Base-by-base conservation (phyloP, 2,329 filamentous ascomycete genomes). In the Endoconidiophora laricicola region DNA sequence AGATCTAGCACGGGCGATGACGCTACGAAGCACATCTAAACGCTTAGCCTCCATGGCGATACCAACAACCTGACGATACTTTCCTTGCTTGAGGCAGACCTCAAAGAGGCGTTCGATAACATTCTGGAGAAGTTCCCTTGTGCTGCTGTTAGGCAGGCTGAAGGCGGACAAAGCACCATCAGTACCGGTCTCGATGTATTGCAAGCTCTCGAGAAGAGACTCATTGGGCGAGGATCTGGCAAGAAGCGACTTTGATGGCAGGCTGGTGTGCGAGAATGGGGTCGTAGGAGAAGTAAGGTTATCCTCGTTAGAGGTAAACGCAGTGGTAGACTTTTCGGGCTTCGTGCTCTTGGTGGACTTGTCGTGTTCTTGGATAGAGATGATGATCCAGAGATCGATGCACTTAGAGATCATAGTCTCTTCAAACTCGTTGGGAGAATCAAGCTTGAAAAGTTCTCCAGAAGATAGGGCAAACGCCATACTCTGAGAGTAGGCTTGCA, bases 321-420 rank as follows among this genome's bases (percentile, higher is more conserved):
- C 81, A 7, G 83, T 88, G 57, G 82, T 81, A 22, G 71, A 69
- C 53, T 63, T 60, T 45, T 66, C 65, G 54, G 60, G 57, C 54
- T 61, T 61, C 58, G 67, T 65, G n/a, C 61, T 61, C 37, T 61
- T 60, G 57, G 66, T 66, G 44, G 71, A 60, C 12, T 67, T 63
- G 9, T 33, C 29, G 18, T 64, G 61, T 58, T 76, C 71, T 57
- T 71, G 69, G 54, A 71, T 67, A 41, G 72, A 69, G 41, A 88
- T 74, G 53, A 86, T 81, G 61, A 98, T 95, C 69, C 95, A 98
- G 57, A 93, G 93, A 66, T 98, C 91, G 61, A 98, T 79, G 62
- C 91, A 98, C 74, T 93, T 95, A 54, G 90, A 90, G 65, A 96
- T 88, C 68, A 98, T 96, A 52, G 91, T 98, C 70, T 98, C 88